A percentile compares a stretch with the other conserved stretches of the same genome.
Conservation (phyloP, 2,329 filamentous ascomycete species). For the Corinectria fuckeliana region DNA sequence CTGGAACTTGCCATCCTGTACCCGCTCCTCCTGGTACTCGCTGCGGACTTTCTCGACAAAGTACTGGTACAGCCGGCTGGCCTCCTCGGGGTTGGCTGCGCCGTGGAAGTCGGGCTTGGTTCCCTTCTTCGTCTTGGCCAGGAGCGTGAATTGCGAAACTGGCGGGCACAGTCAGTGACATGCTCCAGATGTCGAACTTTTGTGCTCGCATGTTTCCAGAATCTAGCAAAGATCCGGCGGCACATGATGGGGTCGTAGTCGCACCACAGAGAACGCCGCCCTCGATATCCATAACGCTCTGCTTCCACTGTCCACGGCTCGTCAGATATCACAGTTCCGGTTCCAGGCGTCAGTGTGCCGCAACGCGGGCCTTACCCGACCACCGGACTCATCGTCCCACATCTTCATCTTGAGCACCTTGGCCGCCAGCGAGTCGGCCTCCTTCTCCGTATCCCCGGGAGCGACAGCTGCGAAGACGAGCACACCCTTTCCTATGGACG, state of each 20-base stretch:
- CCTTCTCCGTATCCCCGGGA: slow-evolving; percentile 87
- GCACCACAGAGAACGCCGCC: slow-evolving; percentile 95
- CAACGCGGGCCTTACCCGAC: slow-evolving; percentile 61
- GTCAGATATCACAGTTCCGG: slow-evolving; percentile 20
- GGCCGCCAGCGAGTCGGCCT: slow-evolving; percentile 80
- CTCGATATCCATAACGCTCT: slow-evolving; percentile 82
- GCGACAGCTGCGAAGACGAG: slow-evolving; percentile 91
- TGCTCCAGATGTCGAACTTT: neutral
- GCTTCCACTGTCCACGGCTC: slow-evolving; percentile 76
- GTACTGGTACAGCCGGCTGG: slow-evolving; percentile 80
- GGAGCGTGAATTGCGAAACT: slow-evolving; percentile 97
- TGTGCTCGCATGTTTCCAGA: neutral
- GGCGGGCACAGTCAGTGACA: slow-evolving; percentile 9
- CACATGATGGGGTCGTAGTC: neutral
- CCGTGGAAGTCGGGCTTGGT: slow-evolving; percentile 95
- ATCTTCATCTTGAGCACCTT: slow-evolving; percentile 91
- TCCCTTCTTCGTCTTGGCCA: slow-evolving; percentile 93
- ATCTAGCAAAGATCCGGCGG: neutral
- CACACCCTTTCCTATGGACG: slow-evolving; percentile 87
- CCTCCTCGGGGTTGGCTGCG: slow-evolving; percentile 79
- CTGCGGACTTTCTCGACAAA: slow-evolving; percentile 80
- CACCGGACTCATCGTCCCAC: slow-evolving; percentile 83
- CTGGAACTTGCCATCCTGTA: slow-evolving; percentile 96
- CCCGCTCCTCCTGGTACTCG: slow-evolving; percentile 73
- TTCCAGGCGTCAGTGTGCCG: neutral